Evolutionary conservation across 495 filamentous ascomycete genomes (phyloP).

Genomic region (Astrothelium subdiscretum): DNA sequence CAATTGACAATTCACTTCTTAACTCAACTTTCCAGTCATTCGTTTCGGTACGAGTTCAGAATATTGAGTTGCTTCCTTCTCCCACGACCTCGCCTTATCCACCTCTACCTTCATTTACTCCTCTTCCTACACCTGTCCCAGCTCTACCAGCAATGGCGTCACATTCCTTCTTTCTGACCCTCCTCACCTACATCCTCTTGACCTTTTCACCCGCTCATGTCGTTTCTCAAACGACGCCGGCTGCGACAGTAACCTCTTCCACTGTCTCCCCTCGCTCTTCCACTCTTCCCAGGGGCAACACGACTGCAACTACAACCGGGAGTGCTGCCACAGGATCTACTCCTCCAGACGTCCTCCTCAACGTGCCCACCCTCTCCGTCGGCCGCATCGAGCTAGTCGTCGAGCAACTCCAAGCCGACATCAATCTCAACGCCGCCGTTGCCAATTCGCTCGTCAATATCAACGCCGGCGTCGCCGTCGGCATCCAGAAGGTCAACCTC

Average conservation of each 20-base stretch:
- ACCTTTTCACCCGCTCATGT: conserved; percentile 5
- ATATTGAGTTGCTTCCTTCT: not conserved
- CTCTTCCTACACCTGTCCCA: not conserved
- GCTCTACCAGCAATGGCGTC: not conserved
- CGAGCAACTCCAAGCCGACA: conserved; percentile 41
- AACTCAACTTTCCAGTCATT: not conserved
- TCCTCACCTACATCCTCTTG: conserved; percentile 1
- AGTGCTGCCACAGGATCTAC: conserved; percentile 15
- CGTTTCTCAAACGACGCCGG: conserved; percentile 7
- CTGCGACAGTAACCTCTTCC: conserved; percentile 9
- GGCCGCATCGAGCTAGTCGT: conserved; percentile 45
- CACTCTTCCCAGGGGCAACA: not conserved
- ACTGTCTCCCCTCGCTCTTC: not conserved
- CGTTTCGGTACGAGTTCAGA: not conserved
- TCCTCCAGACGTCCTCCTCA: conserved; percentile 43
- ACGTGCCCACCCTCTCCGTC: conserved; percentile 42
- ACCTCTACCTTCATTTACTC: not conserved
- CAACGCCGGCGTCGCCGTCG: conserved; percentile 43
- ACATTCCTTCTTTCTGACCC: not conserved
- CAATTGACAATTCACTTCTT: not conserved
- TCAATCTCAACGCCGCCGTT: conserved; percentile 45
- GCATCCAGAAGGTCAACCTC: conserved; percentile 44
- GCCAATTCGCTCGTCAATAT: conserved; percentile 39
- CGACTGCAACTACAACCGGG: conserved; percentile 11
- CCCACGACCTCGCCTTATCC: not conserved